phyloP scores from a whole-genome alignment of 345 rosid genomes.

The Populus deltoides region DNA sequence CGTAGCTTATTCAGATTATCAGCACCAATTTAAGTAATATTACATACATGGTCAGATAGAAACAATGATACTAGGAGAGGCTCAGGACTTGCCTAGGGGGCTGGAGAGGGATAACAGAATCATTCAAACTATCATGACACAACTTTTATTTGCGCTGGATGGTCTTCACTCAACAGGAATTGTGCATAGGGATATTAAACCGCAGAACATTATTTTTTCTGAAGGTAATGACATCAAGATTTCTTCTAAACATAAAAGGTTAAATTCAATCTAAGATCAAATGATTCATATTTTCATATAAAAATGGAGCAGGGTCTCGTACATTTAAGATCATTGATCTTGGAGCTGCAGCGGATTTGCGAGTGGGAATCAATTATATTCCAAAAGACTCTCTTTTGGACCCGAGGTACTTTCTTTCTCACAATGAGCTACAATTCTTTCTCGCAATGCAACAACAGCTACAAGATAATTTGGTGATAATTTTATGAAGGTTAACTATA shows the following conservation, averaged over 20 bases:
- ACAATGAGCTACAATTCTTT: neutral
- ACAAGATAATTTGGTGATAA: neutral
- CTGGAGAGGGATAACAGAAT: constrained; percentile 79
- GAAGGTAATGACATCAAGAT: constrained; percentile 57
- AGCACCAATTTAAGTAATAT: neutral
- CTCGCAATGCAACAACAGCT: neutral
- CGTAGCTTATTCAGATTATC: constrained; percentile 6
- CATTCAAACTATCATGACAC: constrained; percentile 87
- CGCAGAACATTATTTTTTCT: constrained; percentile 88
- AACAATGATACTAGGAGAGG: constrained; percentile 76
- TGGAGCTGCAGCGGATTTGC: constrained; percentile 95
- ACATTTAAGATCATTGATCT: constrained; percentile 93
- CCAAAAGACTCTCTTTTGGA: constrained; percentile 96
- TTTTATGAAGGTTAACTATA: neutral
- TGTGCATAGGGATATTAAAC: constrained; percentile 92
- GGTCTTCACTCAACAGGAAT: constrained; percentile 98
- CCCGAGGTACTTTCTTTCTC: constrained; percentile 59
- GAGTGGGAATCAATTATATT: constrained; percentile 94
- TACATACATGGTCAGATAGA: constrained; percentile 59
- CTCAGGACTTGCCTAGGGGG: constrained; percentile 73
- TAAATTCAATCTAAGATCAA: neutral
- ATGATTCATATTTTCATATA: neutral
- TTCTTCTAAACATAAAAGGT: neutral
- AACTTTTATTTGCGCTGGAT: constrained; percentile 85
- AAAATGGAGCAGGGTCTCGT: constrained; percentile 65